phyloP scores from a whole-genome alignment of 1,284 basidiomycete genomes.

The Hemileia vastatrix region DNA sequence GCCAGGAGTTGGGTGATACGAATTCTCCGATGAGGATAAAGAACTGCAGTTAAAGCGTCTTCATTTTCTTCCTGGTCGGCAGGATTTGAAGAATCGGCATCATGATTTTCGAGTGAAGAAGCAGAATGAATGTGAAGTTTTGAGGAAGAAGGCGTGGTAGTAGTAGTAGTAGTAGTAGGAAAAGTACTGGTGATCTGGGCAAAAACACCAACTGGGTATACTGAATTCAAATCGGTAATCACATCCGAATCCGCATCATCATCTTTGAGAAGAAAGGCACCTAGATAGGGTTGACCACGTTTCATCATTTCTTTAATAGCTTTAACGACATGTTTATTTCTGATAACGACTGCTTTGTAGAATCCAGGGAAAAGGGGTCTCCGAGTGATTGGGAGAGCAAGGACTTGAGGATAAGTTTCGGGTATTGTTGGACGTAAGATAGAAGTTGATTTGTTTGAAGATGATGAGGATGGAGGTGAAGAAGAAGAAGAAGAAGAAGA shows the following conservation, averaged over 20 bases:
- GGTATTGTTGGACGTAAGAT: conserved; percentile 45
- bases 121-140: too few species aligned
- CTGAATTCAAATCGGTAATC: conserved; percentile 75
- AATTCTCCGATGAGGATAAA: conserved; percentile 90
- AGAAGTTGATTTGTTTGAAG: conserved; percentile 3
- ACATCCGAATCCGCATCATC: conserved; percentile 86
- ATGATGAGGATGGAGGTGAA: not conserved
- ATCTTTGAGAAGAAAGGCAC: conserved; percentile 94
- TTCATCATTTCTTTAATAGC: conserved; percentile 95
- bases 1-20: conserved; percentile 68
- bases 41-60: conserved; percentile 81
- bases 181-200: conserved; percentile 96
- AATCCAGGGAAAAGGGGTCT: conserved; percentile 94
- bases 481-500: not conserved
- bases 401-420: conserved; percentile 81
- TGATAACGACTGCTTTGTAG: conserved; percentile 91
- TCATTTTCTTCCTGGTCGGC: conserved; percentile 50
- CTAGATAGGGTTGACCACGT: conserved; percentile 92
- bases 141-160: conserved; percentile 11
- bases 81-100: conserved; percentile 49
- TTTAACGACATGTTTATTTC: conserved; percentile 79
- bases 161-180: conserved; percentile 50
- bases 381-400: conserved; percentile 90
- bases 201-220: conserved; percentile 90
- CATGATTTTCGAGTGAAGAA: conserved; percentile 51